These are phyloP conservation scores for Cladochytrium tenue DNA, from an alignment of 371 early-diverging fungal genomes.

Conservation along the genomic window DNA sequence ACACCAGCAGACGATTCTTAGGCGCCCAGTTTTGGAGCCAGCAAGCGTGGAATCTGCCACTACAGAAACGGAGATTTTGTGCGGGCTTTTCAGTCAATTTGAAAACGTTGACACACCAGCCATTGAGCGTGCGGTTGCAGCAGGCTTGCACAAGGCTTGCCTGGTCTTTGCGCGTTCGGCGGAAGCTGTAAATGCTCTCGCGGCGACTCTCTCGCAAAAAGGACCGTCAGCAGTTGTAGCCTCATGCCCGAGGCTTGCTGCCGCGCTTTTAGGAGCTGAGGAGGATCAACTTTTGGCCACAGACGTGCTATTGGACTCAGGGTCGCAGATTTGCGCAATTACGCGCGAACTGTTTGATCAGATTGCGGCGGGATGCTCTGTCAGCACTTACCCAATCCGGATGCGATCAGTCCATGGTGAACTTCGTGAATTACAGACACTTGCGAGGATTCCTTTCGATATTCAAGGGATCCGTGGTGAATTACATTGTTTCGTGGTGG, in stretches of 20 bases:
- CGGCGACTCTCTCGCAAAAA: not conserved
- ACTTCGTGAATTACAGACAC: not conserved
- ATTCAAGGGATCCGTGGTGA: not conserved
- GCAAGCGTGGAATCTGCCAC: not conserved
- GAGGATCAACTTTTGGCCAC: not conserved
- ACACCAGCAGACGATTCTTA: not conserved
- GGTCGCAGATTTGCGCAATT: constrained; percentile 1
- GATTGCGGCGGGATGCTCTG: not conserved
- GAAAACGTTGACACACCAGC: too few relatives aligned
- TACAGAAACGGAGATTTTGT: not conserved
- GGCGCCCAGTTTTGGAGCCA: not conserved
- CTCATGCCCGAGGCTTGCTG: not conserved
- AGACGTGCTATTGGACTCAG: constrained; percentile 2
- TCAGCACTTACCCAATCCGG: not conserved
- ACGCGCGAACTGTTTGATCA: not conserved
- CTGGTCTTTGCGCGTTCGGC: too few relatives aligned
- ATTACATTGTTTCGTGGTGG: constrained; percentile 5
- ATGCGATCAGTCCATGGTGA: constrained; percentile 2
- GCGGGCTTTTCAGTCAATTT: not conserved
- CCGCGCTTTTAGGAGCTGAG: not conserved
- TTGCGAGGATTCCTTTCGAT: constrained; percentile 2
- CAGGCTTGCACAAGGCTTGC: too few relatives aligned
- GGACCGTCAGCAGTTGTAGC: constrained; percentile 1
- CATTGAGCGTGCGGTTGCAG: too few relatives aligned
- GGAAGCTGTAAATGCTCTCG: too few relatives aligned